Evolutionary conservation across 2,329 filamentous ascomycete genomes (phyloP).

Genomic region (Fusarium sp.): DNA sequence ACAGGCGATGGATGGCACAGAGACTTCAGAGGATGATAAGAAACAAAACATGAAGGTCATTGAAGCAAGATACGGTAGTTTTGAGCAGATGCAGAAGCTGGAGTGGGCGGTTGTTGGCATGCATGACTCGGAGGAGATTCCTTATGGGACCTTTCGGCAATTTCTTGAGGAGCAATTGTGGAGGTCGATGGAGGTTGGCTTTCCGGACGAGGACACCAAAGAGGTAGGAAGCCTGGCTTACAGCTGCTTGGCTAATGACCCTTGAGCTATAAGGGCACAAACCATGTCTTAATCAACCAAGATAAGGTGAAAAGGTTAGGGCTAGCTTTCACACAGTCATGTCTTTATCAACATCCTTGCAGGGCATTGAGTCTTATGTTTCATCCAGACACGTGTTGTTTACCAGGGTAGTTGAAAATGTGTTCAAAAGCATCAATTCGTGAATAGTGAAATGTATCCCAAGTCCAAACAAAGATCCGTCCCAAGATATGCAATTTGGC

Average conservation of each 20-base stretch:
- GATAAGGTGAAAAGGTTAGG: no score
- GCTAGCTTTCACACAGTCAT: no score
- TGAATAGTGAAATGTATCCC: not conserved
- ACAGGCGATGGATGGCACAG: slow-evolving; percentile 1
- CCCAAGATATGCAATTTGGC: slow-evolving; percentile 20
- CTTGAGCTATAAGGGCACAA: slow-evolving; percentile 1
- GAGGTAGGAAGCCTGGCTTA: slow-evolving; percentile 20
- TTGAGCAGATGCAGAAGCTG: slow-evolving; percentile 32
- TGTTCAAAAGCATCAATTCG: slow-evolving; percentile 4
- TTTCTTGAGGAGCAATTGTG: slow-evolving; percentile 18
- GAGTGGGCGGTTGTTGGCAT: slow-evolving; percentile 18
- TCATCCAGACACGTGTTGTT: slow-evolving; percentile 4
- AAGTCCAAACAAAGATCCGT: not conserved
- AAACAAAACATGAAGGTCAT: slow-evolving; percentile 18
- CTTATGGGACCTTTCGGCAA: slow-evolving; percentile 22
- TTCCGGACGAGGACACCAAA: not conserved
- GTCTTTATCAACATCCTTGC: not conserved
- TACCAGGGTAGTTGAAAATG: not conserved
- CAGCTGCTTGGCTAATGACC: slow-evolving; percentile 8
- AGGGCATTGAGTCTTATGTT: not conserved
- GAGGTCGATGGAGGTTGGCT: not conserved
- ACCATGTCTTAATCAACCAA: not conserved
- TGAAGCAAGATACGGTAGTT: slow-evolving; percentile 30
- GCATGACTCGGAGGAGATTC: slow-evolving; percentile 4
- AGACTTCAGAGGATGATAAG: slow-evolving; percentile 19